phyloP scores from a whole-genome alignment of 805 yeast genomes.

The Saccharomycopsis synnaedendra region DNA sequence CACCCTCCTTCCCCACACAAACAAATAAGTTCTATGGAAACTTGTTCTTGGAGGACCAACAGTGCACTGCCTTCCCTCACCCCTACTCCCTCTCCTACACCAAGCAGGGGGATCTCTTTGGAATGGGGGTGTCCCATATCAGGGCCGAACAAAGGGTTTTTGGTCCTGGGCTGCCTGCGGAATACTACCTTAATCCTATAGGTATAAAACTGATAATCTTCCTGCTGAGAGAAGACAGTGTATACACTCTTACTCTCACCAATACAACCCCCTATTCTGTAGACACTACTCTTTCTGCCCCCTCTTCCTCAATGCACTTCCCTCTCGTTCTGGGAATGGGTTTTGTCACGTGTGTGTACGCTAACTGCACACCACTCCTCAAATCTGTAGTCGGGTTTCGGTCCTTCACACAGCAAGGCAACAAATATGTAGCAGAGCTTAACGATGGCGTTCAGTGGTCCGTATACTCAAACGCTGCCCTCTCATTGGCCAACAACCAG shows the following conservation, averaged over 20 bases:
- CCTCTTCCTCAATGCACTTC: constrained; percentile 17
- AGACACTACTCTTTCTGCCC: constrained; percentile 38
- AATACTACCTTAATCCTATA: constrained; percentile 47
- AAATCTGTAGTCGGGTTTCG: constrained; percentile 36
- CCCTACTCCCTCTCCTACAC: constrained; percentile 67
- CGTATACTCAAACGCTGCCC: constrained; percentile 28
- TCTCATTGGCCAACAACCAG: constrained; percentile 27
- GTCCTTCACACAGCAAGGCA: constrained; percentile 22
- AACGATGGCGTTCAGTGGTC: constrained; percentile 43
- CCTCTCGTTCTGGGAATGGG: constrained; percentile 50
- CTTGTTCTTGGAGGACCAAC: constrained; percentile 43
- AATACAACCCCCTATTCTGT: constrained; percentile 27
- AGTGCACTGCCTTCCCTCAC: constrained; percentile 44
- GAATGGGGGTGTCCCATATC: constrained; percentile 55
- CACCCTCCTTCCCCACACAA: constrained; percentile 17
- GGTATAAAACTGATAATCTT: constrained; percentile 41
- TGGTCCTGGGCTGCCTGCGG: constrained; percentile 40
- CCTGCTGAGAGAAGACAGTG: constrained; percentile 29
- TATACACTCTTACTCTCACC: constrained; percentile 30
- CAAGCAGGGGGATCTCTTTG: constrained; percentile 29
- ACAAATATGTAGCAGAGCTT: constrained; percentile 42
- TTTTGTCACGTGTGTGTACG: constrained; percentile 37
- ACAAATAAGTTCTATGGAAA: constrained; percentile 75
- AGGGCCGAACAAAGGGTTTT: constrained; percentile 46
- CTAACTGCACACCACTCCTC: constrained; percentile 33